Evolutionary conservation across 768 basidiomycete species (phyloP).

Genomic region (Lyophyllum semitale): DNA sequence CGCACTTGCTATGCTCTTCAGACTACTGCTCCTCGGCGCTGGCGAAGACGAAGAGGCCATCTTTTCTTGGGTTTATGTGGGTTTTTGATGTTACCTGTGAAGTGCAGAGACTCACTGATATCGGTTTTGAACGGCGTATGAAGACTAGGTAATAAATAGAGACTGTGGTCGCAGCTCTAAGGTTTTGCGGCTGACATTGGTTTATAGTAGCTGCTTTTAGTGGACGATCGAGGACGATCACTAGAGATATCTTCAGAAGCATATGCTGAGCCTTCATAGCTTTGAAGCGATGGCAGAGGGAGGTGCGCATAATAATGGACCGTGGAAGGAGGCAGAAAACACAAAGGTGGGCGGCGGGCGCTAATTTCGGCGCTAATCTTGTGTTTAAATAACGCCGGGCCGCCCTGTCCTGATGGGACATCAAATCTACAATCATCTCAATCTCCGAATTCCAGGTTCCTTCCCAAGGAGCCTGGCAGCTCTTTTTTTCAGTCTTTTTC

Average conservation of each 20-base stretch:
- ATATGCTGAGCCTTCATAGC: no score
- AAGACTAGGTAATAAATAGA: neutral
- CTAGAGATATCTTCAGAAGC: no score
- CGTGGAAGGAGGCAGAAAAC: neutral
- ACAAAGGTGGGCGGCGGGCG: neutral
- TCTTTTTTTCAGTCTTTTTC: no score
- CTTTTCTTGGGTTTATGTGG: neutral
- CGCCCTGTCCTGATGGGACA: no score
- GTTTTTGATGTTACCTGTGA: neutral
- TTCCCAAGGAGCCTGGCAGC: no score
- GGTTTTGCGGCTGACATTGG: neutral
- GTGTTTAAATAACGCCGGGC: no score
- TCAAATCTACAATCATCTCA: no score
- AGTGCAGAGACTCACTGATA: neutral
- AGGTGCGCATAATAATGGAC: no score
- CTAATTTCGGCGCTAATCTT: neutral
- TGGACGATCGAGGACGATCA: no score
- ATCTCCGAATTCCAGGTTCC: no score
- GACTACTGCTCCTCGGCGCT: neutral
- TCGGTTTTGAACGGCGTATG: neutral
- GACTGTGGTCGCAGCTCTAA: neutral
- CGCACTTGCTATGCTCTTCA: constrained; percentile 42
- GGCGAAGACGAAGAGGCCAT: neutral
- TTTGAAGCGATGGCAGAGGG: no score
- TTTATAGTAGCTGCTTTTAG: no score